These are phyloP conservation scores for Chaetomium tenue DNA, from an alignment of 495 filamentous ascomycete species.

Conservation along the genomic window DNA sequence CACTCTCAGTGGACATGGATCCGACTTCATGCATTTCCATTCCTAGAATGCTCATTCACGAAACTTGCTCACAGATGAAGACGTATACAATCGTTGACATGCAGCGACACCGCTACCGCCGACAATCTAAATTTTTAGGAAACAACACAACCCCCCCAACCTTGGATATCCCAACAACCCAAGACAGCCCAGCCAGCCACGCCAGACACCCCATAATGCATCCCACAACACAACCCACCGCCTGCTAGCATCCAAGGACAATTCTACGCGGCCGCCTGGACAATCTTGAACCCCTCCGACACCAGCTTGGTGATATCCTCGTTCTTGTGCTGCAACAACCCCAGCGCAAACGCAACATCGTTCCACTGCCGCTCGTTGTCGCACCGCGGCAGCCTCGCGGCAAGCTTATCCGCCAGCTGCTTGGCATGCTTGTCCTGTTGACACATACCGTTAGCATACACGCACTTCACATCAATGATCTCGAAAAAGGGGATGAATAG, in stretches of 20 bases:
- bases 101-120: background rate
- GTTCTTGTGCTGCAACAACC: conserved; percentile 91
- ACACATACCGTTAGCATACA: background rate
- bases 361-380: conserved; percentile 96
- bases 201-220: conserved; percentile 2
- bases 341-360: conserved; percentile 89
- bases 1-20: too few relatives aligned
- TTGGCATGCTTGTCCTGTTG: conserved; percentile 93
- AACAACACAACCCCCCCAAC: background rate
- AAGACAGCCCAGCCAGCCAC: background rate
- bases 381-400: conserved; percentile 78
- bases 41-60: too few relatives aligned
- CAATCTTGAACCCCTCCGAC: conserved; percentile 78
- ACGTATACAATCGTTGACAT: background rate
- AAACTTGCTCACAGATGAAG: background rate
- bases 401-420: conserved; percentile 89
- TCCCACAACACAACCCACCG: background rate
- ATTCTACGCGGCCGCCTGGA: conserved; percentile 44
- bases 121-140: background rate
- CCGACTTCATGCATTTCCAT: too few relatives aligned
- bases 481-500: background rate
- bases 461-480: background rate
- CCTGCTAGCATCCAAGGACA: background rate
- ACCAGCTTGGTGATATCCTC: conserved; percentile 91
- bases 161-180: background rate